These are phyloP conservation scores for Leccinum variicolor DNA, from an alignment of 768 basidiomycete species.

Conservation along the genomic window DNA sequence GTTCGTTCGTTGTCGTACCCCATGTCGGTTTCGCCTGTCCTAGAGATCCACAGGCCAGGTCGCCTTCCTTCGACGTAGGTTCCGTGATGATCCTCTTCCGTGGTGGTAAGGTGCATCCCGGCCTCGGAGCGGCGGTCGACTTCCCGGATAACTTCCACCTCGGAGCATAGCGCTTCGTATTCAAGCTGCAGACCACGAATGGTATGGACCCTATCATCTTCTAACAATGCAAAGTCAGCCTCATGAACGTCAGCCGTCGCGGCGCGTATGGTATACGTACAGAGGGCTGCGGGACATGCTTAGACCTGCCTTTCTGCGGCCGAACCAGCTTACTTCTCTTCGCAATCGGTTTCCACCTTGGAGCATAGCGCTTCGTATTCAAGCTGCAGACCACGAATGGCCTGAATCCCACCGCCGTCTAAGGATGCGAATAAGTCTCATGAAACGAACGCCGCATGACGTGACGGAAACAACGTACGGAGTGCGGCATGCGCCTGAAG, in stretches of 20 bases:
- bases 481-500: no score
- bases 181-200: background rate
- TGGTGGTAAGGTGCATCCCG: background rate
- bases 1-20: background rate
- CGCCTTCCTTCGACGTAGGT: background rate
- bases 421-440: background rate
- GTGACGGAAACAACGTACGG: background rate
- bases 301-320: background rate
- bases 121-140: background rate
- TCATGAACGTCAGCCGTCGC: background rate
- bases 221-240: background rate
- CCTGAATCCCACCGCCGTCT: background rate
- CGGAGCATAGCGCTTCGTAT: background rate
- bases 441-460: background rate
- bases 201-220: background rate
- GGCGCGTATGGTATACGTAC: background rate
- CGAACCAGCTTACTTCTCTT: background rate
- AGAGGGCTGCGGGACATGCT: background rate
- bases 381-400: constrained; percentile 11
- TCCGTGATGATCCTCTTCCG: background rate
- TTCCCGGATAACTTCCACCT: background rate
- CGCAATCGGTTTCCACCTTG: background rate
- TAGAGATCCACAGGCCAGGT: background rate
- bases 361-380: background rate
- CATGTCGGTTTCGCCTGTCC: background rate